phyloP scores from a whole-genome alignment of 2,329 filamentous ascomycete species.

The Fusarium sacchari region DNA sequence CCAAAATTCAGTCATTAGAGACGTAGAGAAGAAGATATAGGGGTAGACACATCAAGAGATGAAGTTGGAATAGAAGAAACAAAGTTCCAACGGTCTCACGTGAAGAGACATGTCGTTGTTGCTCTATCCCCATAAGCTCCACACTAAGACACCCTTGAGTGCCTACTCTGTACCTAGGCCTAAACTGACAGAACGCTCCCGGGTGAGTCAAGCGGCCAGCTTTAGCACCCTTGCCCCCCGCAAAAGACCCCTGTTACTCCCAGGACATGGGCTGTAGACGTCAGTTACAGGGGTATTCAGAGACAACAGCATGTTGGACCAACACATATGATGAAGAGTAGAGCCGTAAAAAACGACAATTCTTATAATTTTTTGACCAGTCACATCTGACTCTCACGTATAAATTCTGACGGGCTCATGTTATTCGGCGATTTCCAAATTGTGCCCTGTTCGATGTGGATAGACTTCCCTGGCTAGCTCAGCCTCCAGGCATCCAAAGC shows the following conservation, averaged over 20 bases:
- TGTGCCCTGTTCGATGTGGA: not conserved
- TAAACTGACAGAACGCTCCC: not conserved
- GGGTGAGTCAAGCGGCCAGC: constrained; percentile 39
- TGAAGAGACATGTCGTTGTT: not conserved
- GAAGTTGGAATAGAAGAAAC: not conserved
- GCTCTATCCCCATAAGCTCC: not conserved
- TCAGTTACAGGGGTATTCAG: not conserved
- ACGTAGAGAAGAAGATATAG: rapidly evolving
- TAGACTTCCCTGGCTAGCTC: constrained; percentile 4
- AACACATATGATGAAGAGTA: not conserved
- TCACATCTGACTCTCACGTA: not conserved
- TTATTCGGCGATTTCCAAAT: not conserved
- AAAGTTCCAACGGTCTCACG: constrained; percentile 12
- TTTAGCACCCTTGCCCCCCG: not conserved
- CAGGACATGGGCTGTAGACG: not conserved
- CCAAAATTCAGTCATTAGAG: not conserved
- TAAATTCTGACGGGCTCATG: not conserved
- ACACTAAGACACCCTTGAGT: not conserved
- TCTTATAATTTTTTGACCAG: not conserved
- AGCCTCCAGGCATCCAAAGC: constrained; percentile 28
- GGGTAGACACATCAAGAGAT: not conserved
- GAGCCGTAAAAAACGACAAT: no score
- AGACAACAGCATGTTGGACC: not conserved
- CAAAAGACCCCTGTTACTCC: not conserved
- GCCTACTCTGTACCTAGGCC: no score